Evolutionary conservation across 192 early-diverging fungal genomes (phyloP), one percentile per base, ranked within the genome.

Genomic region (Physocladia obscura): DNA sequence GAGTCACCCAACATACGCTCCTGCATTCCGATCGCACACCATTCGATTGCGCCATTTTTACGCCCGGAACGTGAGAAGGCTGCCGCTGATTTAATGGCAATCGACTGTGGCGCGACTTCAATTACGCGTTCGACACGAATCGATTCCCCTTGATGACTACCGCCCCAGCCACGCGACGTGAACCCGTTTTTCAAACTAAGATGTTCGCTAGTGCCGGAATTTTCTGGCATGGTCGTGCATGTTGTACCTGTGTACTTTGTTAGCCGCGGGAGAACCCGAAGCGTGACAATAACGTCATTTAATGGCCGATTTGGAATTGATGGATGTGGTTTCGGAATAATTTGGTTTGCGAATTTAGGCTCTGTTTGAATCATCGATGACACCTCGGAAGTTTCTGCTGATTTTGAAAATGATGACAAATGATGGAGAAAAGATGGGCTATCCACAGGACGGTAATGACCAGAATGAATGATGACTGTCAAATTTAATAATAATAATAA

Each of bases 61-160:
- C 84, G 61, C 19, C 84, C 84, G n/a, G 73, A 37, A 32, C 73
- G 72, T 4, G 15, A 24, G 11, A 44, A 13, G 40, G 57, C 30
- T 8, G 77, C 82, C 31, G 71, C 57, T 8, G 8, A 13, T n/a
- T 8, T 44, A 8, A n/a, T 8, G n/a, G 40, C 40, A 44, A 44
- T 13, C 8, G 11, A 13, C 11, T n/a, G 40, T 3, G 81, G 82
- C 55, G 69, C 51, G 4, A 91, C 76, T 47, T 82, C 79, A 30
- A 74, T 73, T 19, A 90, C 84, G 4, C 70, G 77, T 39, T 88
- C 85, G 21, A 93, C 80, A 64, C 76, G 78, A 5, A 91, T 74
- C 64, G 89, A 91, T 44, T 90, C 83, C 5, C 92, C 92, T 71
- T 91, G 87, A 76, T 93, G 92, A 31, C 81, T 77, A 1, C 80